These are phyloP conservation scores for Prunus mira DNA, from an alignment of 306 rosid species.

Conservation along the genomic window DNA sequence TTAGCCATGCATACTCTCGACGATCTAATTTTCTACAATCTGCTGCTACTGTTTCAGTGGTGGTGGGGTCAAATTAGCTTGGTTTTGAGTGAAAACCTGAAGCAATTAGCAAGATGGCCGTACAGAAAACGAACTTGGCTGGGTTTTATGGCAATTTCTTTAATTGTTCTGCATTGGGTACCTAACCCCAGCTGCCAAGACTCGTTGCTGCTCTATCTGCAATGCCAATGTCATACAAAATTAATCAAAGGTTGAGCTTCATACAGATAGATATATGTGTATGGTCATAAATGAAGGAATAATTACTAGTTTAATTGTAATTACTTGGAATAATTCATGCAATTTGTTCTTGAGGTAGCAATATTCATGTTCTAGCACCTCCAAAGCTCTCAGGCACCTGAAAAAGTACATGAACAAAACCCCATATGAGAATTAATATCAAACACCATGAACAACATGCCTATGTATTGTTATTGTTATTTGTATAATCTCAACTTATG, in stretches of 20 bases:
- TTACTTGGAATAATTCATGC: constrained; percentile 89
- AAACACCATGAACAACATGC: too few relatives aligned
- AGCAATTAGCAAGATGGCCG: not conserved
- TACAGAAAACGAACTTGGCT: not conserved
- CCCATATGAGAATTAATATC: too few relatives aligned
- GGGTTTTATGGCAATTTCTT: not conserved
- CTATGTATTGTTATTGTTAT: too few relatives aligned
- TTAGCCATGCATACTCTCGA: too few relatives aligned
- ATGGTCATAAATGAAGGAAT: not conserved
- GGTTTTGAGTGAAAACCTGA: not conserved
- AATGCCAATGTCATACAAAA: not conserved
- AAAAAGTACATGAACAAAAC: not conserved
- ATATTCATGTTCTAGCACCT: constrained; percentile 84
- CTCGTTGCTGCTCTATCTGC: constrained; percentile 84
- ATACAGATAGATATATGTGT: not conserved
- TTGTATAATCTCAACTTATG: too few relatives aligned
- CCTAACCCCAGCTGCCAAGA: constrained; percentile 78
- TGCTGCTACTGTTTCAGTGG: too few relatives aligned
- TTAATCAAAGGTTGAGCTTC: not conserved
- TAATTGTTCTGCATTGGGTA: constrained; percentile 65
- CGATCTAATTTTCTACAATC: too few relatives aligned
- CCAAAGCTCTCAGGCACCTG: constrained; percentile 88
- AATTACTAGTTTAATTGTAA: not conserved
- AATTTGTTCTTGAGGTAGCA: constrained; percentile 91
- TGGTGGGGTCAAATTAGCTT: not conserved